phyloP scores from a whole-genome alignment of 805 yeast genomes.

The Diddensiella transvaalensis region DNA sequence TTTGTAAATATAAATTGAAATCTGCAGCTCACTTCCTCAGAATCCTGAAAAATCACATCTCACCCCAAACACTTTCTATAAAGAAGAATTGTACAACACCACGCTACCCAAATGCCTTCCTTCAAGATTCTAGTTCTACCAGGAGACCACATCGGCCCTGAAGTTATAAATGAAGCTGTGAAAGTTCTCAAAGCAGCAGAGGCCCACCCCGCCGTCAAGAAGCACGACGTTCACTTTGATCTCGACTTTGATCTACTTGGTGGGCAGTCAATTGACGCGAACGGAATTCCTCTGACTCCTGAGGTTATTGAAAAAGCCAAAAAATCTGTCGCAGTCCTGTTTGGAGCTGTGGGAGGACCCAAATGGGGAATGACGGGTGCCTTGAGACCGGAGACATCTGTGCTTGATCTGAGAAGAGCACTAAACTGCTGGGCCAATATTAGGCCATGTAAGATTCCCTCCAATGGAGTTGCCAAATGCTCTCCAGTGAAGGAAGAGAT shows the following conservation, averaged over 20 bases:
- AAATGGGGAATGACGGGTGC: slow-evolving; percentile 87
- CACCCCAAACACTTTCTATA: no score
- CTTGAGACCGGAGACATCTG: slow-evolving; percentile 95
- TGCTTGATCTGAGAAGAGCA: slow-evolving; percentile 86
- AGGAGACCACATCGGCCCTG: slow-evolving; percentile 92
- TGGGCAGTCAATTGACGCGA: slow-evolving; percentile 95
- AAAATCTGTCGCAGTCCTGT: slow-evolving; percentile 79
- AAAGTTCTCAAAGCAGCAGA: slow-evolving; percentile 72
- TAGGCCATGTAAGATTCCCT: slow-evolving; percentile 86
- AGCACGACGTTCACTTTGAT: slow-evolving; percentile 49
- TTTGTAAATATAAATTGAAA: no score
- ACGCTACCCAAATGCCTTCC: no score
- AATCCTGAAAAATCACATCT: no score
- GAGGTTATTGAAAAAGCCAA: slow-evolving; percentile 76
- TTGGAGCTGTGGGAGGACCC: slow-evolving; percentile 98
- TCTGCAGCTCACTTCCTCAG: no score
- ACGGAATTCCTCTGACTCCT: slow-evolving; percentile 84
- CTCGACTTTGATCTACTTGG: slow-evolving; percentile 84
- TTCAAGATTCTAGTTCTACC: slow-evolving; percentile 63
- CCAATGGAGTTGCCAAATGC: slow-evolving; percentile 70
- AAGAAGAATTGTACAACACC: no score
- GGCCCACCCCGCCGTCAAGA: slow-evolving; percentile 40
- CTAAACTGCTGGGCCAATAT: slow-evolving; percentile 86
- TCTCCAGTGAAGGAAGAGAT: slow-evolving; percentile 78
- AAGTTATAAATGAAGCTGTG: slow-evolving; percentile 77